Evolutionary conservation across 192 early-diverging fungal genomes (phyloP).

Genomic region (Neocallimastix lanati): DNA sequence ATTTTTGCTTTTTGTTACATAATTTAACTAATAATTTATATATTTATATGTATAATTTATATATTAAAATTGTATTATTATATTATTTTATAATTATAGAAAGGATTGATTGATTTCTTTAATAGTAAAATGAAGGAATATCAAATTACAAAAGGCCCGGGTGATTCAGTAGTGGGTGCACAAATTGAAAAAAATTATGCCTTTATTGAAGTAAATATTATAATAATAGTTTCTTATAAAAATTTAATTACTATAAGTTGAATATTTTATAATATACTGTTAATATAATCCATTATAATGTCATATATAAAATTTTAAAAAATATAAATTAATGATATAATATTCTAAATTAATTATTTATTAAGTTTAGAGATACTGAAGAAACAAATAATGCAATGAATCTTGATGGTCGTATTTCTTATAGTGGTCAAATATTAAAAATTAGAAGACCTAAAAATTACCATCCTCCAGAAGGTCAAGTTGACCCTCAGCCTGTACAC

Average conservation of each 20-base stretch:
- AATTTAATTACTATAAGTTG: too few relatives aligned
- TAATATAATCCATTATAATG: too few relatives aligned
- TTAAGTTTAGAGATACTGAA: conserved; percentile 68
- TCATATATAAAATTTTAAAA: too few relatives aligned
- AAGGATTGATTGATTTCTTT: conserved; percentile 62
- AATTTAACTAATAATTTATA: too few relatives aligned
- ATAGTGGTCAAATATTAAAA: conserved; percentile 61
- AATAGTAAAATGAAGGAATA: conserved; percentile 52
- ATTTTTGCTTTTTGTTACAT: too few relatives aligned
- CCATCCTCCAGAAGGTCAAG: conserved; percentile 22
- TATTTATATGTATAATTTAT: too few relatives aligned
- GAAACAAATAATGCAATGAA: conserved; percentile 81
- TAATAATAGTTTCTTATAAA: too few relatives aligned
- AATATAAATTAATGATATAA: too few relatives aligned
- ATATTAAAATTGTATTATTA: neutral
- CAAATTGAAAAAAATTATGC: conserved; percentile 95
- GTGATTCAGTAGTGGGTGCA: conserved; percentile 50
- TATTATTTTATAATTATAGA: conserved; percentile 10
- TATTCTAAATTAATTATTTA: too few relatives aligned
- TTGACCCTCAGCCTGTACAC: conserved; percentile 30
- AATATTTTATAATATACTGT: too few relatives aligned
- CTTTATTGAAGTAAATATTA: conserved; percentile 63
- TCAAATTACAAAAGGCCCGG: conserved; percentile 13
- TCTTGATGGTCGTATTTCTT: conserved; percentile 70
- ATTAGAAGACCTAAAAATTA: conserved; percentile 94